phyloP scores from a whole-genome alignment of 148 eudicot species.

The Vaccinium vitisidaea region DNA sequence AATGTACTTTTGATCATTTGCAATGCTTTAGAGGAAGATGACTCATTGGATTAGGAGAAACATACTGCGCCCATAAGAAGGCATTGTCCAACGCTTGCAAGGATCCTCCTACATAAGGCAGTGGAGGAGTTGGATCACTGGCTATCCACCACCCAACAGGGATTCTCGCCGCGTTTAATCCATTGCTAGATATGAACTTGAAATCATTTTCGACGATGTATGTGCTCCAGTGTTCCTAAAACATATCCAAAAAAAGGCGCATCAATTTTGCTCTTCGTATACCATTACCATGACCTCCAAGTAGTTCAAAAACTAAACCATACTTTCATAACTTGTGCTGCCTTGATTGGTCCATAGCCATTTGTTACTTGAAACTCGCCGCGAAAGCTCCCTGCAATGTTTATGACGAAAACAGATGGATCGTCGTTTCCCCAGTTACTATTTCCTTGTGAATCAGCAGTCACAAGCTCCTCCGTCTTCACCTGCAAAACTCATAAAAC shows the following conservation, averaged over 20 bases:
- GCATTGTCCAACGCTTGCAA: conserved; percentile 31
- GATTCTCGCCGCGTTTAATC: conserved; percentile 27
- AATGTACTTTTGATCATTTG: not conserved
- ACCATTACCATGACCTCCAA: not conserved
- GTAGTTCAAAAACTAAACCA: not conserved
- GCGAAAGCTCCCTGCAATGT: not conserved
- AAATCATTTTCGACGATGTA: conserved; percentile 30
- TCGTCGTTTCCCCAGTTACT: conserved; percentile 20
- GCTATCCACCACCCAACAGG: conserved; percentile 35
- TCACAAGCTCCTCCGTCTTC: conserved; percentile 13
- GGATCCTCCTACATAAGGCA: conserved; percentile 30
- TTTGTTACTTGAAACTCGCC: conserved; percentile 33
- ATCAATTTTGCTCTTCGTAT: not conserved
- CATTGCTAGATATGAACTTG: conserved; percentile 22
- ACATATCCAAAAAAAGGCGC: too few relatives aligned
- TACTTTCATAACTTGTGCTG: conserved; percentile 27
- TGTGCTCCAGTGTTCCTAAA: conserved; percentile 30
- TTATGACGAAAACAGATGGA: conserved; percentile 17
- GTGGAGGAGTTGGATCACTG: conserved; percentile 22
- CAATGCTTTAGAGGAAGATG: not conserved
- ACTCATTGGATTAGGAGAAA: not conserved
- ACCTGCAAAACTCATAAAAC: not conserved
- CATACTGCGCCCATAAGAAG: conserved; percentile 29
- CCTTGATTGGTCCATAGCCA: conserved; percentile 24
- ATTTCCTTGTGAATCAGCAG: conserved; percentile 23